Base-by-base conservation (phyloP, 495 filamentous ascomycete species). In the Letharia lupina region DNA sequence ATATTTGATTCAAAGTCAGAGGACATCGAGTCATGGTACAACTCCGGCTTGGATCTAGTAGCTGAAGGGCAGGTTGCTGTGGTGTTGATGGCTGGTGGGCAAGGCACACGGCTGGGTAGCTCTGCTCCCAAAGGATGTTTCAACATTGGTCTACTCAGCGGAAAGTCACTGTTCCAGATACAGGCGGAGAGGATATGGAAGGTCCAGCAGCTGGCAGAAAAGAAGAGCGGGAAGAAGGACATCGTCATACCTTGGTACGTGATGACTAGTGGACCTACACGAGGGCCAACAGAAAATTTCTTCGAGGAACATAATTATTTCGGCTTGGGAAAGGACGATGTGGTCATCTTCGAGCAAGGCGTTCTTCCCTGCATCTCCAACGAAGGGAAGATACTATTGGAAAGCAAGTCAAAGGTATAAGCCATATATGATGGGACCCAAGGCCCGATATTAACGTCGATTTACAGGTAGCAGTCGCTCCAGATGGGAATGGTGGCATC, bases 261-360 rank as follows among this genome's bases (percentile, higher is more conserved):
- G 73, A 99, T 99, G 94, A 99, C 94, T 67, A 96, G 91, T 70
- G 94, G 94, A 13, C 95, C 94, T n/a, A 99, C 94, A 16, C 84
- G 93, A 69, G 84, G 85, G 63, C 89, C 92, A 13, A 99, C 94
- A 11, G 90, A 96, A 82, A 83, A 88, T 63, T 99, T 92, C 81
- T 99, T 99, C 76, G 79, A 89, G 76, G 79, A 95, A 74, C 80
- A 97, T 77, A 83, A 84, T 37, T 97, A 91, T 77, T 99, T 99
- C 74, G 93, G 95, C 3, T 78, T 99, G 60, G 77, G 87, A 58
- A 84, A 90, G 75, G 86, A 88, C 75, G 91, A 98, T 75, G 87
- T 99, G 61, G 75, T 87, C 62, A 88, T 99, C 76, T 98, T 99
- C 70, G 95, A 99, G 80, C 94, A 99, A 75, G 94, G 94, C 68